phyloP scores from a whole-genome alignment of 306 rosid species.

The Spatholobus suberectus region DNA sequence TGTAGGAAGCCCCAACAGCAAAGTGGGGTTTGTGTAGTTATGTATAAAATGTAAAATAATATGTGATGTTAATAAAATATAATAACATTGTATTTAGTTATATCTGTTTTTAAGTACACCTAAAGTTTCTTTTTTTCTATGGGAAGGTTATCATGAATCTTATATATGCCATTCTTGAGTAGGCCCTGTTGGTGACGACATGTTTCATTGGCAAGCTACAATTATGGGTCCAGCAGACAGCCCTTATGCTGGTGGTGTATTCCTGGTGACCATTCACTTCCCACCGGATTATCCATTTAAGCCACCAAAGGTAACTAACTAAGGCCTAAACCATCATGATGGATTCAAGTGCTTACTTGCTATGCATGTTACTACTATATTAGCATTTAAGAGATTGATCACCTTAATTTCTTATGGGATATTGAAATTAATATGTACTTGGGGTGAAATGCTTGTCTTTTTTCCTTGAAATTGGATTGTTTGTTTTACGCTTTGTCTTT shows the following conservation, averaged over 20 bases:
- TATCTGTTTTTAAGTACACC: not conserved
- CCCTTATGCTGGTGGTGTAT: conserved; percentile 66
- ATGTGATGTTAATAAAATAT: not conserved
- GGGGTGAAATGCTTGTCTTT: not conserved
- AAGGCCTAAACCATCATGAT: not conserved
- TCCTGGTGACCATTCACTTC: conserved; percentile 58
- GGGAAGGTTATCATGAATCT: conserved; percentile 1
- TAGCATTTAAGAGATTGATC: not conserved
- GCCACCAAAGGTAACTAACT: conserved; percentile 61
- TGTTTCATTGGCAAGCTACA: conserved; percentile 69
- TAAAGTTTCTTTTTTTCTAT: not conserved
- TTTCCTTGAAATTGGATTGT: not conserved
- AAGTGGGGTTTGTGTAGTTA: not conserved
- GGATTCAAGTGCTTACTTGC: conserved; percentile 14
- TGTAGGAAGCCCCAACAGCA: not conserved
- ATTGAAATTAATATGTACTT: not conserved
- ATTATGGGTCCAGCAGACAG: conserved; percentile 63
- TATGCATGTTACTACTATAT: no score
- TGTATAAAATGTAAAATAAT: not conserved
- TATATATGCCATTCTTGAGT: not conserved
- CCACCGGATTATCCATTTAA: conserved; percentile 72
- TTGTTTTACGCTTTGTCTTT: not conserved
- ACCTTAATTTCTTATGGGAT: not conserved
- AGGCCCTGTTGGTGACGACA: conserved; percentile 62
- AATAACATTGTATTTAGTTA: not conserved